Percentiles rank a stretch among this genome's conserved stretches.
Evolutionary conservation across 176 grass and related monocot genomes (phyloP).

Genomic region (Melocanna baccifera): DNA sequence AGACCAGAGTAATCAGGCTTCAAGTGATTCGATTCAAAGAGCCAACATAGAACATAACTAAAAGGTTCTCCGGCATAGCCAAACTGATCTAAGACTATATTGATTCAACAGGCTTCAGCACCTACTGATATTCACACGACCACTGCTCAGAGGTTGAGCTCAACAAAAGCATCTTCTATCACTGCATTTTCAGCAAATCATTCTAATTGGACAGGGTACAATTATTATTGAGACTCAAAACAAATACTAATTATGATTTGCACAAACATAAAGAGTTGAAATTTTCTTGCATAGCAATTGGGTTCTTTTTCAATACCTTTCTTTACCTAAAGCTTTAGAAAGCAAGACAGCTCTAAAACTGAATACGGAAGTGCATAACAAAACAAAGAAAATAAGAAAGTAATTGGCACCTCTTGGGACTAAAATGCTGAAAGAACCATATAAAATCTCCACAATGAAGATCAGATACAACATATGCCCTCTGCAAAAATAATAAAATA

Average conservation of each 20-base stretch:
- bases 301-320: background rate
- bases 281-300: background rate
- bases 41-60: background rate
- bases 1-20: background rate
- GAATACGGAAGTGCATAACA: background rate
- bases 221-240: background rate
- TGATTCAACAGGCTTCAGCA: slow-evolving; percentile 7
- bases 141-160: background rate
- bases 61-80: background rate
- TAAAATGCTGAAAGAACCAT: slow-evolving; percentile 24
- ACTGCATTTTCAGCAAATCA: background rate
- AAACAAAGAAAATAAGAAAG: background rate
- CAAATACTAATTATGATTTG: background rate
- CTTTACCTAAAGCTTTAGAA: background rate
- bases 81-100: background rate
- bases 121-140: background rate
- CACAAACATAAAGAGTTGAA: background rate
- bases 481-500: slow-evolving; percentile 45
- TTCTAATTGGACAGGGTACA: background rate
- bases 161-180: background rate
- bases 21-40: background rate
- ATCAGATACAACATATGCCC: slow-evolving; percentile 13
- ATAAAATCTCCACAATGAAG: slow-evolving; percentile 31
- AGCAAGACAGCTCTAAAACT: background rate
- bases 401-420: slow-evolving; percentile 22